A percentile compares a stretch with the other conserved stretches of the same genome.
Evolutionary conservation across 768 basidiomycete genomes (phyloP).

Genomic region (Calvatia gigantea): DNA sequence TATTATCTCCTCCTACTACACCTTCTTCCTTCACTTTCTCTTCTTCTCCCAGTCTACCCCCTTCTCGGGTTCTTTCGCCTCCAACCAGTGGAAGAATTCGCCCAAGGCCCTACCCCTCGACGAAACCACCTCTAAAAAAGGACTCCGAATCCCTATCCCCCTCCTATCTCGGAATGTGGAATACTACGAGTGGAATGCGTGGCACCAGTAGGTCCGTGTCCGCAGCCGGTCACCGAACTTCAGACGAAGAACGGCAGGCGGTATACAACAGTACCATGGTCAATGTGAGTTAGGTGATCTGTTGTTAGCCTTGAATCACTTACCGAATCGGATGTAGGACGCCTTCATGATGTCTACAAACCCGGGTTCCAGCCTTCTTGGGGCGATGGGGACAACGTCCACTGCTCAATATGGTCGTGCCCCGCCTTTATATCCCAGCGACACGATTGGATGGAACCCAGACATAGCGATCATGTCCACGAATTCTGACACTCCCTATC

Average conservation of each 20-base stretch:
- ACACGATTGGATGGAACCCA: conserved; percentile 8
- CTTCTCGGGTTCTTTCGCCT: conserved; percentile 22
- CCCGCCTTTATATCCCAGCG: conserved; percentile 7
- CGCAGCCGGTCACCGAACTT: conserved; percentile 33
- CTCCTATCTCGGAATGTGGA: conserved; percentile 28
- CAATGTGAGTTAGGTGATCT: conserved; percentile 29
- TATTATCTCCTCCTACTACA: conserved; percentile 32
- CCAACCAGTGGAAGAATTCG: conserved; percentile 31
- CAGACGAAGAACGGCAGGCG: conserved; percentile 34
- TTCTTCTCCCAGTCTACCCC: conserved; percentile 13
- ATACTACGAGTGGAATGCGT: conserved; percentile 22
- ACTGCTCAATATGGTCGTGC: conserved; percentile 19
- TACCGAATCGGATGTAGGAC: background rate
- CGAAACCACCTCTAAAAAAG: conserved; percentile 20
- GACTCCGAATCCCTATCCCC: conserved; percentile 23
- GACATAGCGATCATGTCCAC: conserved; percentile 11
- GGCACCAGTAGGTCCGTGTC: conserved; percentile 28
- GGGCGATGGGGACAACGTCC: conserved; percentile 59
- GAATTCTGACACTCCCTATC: conserved; percentile 5
- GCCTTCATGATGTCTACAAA: conserved; percentile 3
- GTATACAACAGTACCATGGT: conserved; percentile 28
- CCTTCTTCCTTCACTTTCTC: conserved; percentile 18
- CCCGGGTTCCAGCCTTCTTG: conserved; percentile 44
- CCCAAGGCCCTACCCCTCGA: conserved; percentile 33
- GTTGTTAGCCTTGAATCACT: conserved; percentile 5